phyloP scores from a whole-genome alignment of 768 basidiomycete genomes.

The Xanthoconium purpureum region DNA sequence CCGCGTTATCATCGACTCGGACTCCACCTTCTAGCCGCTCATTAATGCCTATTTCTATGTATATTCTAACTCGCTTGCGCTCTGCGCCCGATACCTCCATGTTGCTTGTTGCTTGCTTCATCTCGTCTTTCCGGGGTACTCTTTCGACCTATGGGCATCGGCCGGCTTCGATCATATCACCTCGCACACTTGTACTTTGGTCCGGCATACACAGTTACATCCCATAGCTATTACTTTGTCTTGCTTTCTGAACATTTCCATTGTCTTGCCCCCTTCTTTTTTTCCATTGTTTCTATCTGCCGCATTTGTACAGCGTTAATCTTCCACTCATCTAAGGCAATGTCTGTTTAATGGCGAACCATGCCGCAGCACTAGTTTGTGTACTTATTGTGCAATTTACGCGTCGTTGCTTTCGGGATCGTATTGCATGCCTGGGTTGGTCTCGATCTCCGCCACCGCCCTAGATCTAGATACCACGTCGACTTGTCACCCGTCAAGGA shows the following conservation, averaged over 20 bases:
- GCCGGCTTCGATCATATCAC: constrained; percentile 47
- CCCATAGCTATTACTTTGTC: constrained; percentile 36
- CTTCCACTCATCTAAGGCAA: constrained; percentile 39
- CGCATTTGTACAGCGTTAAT: constrained; percentile 43
- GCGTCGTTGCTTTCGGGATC: constrained; percentile 28
- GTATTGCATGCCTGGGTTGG: background rate
- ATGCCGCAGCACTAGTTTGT: constrained; percentile 37
- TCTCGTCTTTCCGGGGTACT: constrained; percentile 36
- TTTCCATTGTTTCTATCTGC: constrained; percentile 36
- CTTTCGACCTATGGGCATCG: constrained; percentile 34
- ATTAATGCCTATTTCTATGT: constrained; percentile 37
- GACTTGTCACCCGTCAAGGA: too few species aligned
- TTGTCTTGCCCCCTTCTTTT: constrained; percentile 24
- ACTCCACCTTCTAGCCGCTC: constrained; percentile 20
- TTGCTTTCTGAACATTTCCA: constrained; percentile 36
- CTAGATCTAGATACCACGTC: too few species aligned
- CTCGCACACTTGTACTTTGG: constrained; percentile 68
- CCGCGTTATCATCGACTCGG: constrained; percentile 27
- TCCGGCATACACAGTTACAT: constrained; percentile 50
- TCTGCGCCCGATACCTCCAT: constrained; percentile 35
- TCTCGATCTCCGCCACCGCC: too few species aligned
- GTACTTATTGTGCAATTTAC: constrained; percentile 42
- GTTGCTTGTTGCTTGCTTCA: constrained; percentile 36
- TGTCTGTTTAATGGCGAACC: constrained; percentile 39
- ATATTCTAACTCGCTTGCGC: constrained; percentile 35